Evolutionary conservation across 1,139 yeast species (phyloP).

Genomic region (Suhomyces guaymorum): DNA sequence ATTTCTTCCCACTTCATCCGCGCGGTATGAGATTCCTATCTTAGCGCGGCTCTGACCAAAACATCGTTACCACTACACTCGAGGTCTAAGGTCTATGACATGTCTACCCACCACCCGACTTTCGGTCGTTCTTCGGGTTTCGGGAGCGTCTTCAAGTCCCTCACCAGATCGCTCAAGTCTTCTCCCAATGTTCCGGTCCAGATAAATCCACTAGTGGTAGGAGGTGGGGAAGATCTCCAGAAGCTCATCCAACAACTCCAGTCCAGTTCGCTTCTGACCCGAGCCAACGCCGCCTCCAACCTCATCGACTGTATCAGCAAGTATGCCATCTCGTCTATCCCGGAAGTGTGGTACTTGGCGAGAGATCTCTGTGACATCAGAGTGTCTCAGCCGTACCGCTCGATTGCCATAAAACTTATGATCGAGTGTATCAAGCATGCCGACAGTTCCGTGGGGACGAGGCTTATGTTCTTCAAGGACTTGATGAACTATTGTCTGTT

Average conservation of each 20-base stretch:
- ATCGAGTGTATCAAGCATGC: conserved; percentile 57
- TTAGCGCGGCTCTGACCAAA: too few species aligned
- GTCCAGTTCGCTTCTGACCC: conserved; percentile 39
- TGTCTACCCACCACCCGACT: conserved; percentile 41
- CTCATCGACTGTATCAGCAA: conserved; percentile 53
- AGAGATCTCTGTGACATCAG: conserved; percentile 52
- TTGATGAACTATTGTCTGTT: conserved; percentile 49
- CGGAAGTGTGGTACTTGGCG: conserved; percentile 77
- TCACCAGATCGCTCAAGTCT: conserved; percentile 53
- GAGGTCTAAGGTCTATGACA: too few species aligned
- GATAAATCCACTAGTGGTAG: conserved; percentile 61
- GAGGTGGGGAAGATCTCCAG: conserved; percentile 57
- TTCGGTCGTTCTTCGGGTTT: conserved; percentile 38
- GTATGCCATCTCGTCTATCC: conserved; percentile 58
- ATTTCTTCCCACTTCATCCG: too few species aligned
- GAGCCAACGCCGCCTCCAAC: conserved; percentile 54
- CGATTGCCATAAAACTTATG: conserved; percentile 56
- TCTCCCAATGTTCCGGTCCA: conserved; percentile 41
- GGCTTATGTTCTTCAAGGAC: conserved; percentile 60
- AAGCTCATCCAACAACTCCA: conserved; percentile 42
- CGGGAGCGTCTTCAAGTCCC: conserved; percentile 54
- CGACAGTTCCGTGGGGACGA: conserved; percentile 46
- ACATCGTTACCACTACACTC: too few species aligned
- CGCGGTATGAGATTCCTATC: too few species aligned
- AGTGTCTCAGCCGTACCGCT: conserved; percentile 46